Evolutionary conservation across 495 filamentous ascomycete genomes (phyloP).

Genomic region (Bryoglossum gracile): DNA sequence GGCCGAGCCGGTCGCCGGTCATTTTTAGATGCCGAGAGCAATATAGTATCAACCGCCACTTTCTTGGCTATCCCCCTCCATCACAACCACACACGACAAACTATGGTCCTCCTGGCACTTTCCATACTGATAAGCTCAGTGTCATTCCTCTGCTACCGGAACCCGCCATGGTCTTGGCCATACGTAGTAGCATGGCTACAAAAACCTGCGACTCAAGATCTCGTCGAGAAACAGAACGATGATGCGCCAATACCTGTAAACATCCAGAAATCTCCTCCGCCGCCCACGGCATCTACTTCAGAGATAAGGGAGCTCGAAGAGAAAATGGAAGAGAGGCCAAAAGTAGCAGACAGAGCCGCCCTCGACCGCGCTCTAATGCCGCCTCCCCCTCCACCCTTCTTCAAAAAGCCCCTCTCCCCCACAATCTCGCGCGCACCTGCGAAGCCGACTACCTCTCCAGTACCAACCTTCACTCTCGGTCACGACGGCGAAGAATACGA

Average conservation of each 20-base stretch:
- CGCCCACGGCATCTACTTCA: too few species aligned
- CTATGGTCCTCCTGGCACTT: slow-evolving; percentile 46
- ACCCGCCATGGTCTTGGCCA: slow-evolving; percentile 34
- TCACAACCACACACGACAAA: background rate
- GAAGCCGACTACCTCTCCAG: slow-evolving; percentile 1
- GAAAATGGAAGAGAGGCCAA: background rate
- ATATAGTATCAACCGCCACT: too few species aligned
- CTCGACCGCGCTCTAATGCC: slow-evolving; percentile 31
- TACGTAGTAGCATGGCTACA: slow-evolving; percentile 29
- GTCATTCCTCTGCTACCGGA: slow-evolving; percentile 41
- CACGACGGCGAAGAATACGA: background rate
- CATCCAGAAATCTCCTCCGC: background rate
- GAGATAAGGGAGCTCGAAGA: too few species aligned
- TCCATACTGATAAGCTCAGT: slow-evolving; percentile 47
- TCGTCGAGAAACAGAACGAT: slow-evolving; percentile 3
- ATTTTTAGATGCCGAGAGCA: too few species aligned
- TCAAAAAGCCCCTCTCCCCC: slow-evolving; percentile 14
- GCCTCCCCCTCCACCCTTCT: slow-evolving; percentile 20
- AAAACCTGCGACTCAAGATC: slow-evolving; percentile 2
- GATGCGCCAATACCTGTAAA: slow-evolving; percentile 2
- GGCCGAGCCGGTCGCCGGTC: too few species aligned
- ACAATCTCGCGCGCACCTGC: slow-evolving; percentile 5
- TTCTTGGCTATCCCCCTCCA: too few species aligned
- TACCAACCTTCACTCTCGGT: slow-evolving; percentile 15
- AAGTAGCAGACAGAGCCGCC: background rate